A percentile compares a stretch with the other conserved stretches of the same genome.
Conservation (phyloP, 371 early-diverging fungal genomes). For the Rhizopus sp. region DNA sequence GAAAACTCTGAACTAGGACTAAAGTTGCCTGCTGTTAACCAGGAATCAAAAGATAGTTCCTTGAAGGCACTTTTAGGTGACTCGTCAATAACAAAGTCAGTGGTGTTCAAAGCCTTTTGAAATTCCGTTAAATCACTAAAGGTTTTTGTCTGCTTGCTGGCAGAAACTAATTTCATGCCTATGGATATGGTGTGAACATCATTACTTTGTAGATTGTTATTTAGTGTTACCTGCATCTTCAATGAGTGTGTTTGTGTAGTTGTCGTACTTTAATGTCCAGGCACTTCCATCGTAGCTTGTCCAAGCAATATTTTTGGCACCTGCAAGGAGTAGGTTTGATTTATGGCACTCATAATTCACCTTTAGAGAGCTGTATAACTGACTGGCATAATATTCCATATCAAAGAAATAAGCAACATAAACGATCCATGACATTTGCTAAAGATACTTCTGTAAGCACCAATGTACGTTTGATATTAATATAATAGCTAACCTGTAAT, state of each 20-base stretch:
- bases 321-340: constrained; percentile 25
- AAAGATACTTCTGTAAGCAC: not conserved
- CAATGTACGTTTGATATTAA: not conserved
- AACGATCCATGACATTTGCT: constrained; percentile 30
- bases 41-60: constrained; percentile 20
- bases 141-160: constrained; percentile 8
- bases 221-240: constrained; percentile 28
- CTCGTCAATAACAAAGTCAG: constrained; percentile 23
- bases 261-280: constrained; percentile 12
- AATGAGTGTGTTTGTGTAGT: constrained; percentile 10
- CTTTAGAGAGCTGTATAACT: constrained; percentile 10
- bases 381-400: constrained; percentile 5
- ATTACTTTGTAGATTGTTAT: not conserved
- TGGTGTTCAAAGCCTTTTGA: constrained; percentile 13
- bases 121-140: constrained; percentile 8
- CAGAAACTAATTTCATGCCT: constrained; percentile 14
- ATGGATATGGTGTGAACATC: not conserved
- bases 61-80: constrained; percentile 15
- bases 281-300: constrained; percentile 17
- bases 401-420: constrained; percentile 27
- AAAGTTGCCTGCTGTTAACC: constrained; percentile 19
- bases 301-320: constrained; percentile 32
- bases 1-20: constrained; percentile 4
- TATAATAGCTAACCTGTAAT: constrained; percentile 14
- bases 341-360: constrained; percentile 24